A percentile compares a stretch with the other conserved stretches of the same genome.
Conservation (phyloP, 2,329 filamentous ascomycete species). For the Diaporthe destruens region DNA sequence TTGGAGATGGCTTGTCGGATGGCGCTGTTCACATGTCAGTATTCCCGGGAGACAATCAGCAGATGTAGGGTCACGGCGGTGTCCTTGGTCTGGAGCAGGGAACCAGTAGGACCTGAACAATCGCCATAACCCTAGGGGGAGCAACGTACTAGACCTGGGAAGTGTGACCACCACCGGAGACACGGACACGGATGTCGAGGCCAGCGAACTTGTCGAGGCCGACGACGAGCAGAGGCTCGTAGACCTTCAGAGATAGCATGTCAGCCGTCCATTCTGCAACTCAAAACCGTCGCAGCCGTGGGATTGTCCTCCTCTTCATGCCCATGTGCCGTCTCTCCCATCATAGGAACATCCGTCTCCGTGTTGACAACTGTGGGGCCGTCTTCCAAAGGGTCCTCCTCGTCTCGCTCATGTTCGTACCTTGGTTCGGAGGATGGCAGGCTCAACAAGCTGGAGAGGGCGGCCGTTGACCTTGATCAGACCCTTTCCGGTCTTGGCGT, state of each 20-base stretch:
- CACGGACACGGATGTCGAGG: slow-evolving; percentile 97
- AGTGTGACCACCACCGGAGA: slow-evolving; percentile 96
- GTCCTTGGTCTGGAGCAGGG: background rate
- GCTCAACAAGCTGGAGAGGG: slow-evolving; percentile 93
- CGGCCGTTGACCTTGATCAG: slow-evolving; percentile 99
- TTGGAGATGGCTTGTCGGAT: slow-evolving; percentile 99
- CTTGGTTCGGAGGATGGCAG: slow-evolving; percentile 98
- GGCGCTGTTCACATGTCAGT: slow-evolving; percentile 61
- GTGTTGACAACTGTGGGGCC: background rate
- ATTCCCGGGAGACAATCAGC: background rate
- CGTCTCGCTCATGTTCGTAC: slow-evolving; percentile 59
- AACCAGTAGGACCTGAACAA: background rate
- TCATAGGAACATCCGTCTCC: background rate
- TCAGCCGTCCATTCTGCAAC: slow-evolving; percentile 40
- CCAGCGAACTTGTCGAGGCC: slow-evolving; percentile 97
- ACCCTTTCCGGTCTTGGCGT: slow-evolving; percentile 62
- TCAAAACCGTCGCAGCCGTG: background rate
- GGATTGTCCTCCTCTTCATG: slow-evolving; percentile 15
- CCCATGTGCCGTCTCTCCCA: background rate
- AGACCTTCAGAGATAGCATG: slow-evolving; percentile 71
- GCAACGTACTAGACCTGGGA: slow-evolving; percentile 78
- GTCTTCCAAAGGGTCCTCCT: background rate
- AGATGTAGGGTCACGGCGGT: background rate
- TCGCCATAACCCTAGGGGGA: background rate
- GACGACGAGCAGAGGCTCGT: slow-evolving; percentile 97